Evolutionary conservation across 1,139 yeast species (phyloP), one percentile per base, ranked within the genome.

Genomic region (Saccharomyces pastorianus): DNA sequence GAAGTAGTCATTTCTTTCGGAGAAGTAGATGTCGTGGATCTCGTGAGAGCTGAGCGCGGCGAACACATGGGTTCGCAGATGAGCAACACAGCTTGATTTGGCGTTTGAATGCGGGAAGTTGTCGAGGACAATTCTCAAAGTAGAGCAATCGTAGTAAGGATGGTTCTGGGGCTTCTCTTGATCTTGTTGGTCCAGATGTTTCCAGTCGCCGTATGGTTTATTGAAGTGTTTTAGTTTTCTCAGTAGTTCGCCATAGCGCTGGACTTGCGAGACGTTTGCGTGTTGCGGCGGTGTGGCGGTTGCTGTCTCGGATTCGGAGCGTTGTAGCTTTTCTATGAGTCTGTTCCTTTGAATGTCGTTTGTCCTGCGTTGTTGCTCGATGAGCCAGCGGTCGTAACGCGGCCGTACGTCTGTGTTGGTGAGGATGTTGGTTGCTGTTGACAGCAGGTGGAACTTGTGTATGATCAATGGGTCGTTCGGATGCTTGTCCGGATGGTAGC

Each of bases 401-500:
- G 77, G 73, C 61, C 87, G 73, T 55, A 81, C 73, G 26, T 73
- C 67, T 0, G 78, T 78, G 64, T 84, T 88, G 34, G 80, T 76
- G 49, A 83, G 71, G 0, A 83, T 82, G 60, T 81, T 84, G 58
- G 80, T 79, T 7, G 87, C 87, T 60, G 80, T 79, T 7, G 84
- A 83, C 13, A 83, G 78, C 55, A 75, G 79, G 63, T 83, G 85
- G 62, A 83, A 83, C 63, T 73, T 76, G 20, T 64, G 60, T 13
- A 85, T 85, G 2, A 26, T 85, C 32, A 71, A 74, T 17, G 85
- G 83, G 61, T 82, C 83, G 59, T 82, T 81, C 7, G 95, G 96
- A 63, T 88, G 88, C 73, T 93, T 93, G 71, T 93, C 99, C 0
- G 99, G 99, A 69, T 93, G 99, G 62, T 88, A 84, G 52, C 73